Evolutionary conservation across 2,329 filamentous ascomycete species (phyloP).

Genomic region (Penicillium sp.): DNA sequence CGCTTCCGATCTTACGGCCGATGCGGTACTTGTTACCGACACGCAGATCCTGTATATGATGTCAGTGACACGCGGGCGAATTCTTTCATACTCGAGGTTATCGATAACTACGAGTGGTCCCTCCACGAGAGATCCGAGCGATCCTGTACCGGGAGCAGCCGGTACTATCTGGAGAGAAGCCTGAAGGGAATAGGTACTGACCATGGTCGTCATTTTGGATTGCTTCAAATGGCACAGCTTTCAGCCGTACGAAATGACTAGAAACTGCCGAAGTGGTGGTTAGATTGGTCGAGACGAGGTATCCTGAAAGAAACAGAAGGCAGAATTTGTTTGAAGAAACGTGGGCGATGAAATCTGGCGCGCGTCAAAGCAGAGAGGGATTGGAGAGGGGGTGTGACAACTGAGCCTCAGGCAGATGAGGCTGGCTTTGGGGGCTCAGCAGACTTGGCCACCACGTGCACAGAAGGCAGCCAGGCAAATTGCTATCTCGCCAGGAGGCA

Average conservation of each 20-base stretch:
- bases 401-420: constrained; percentile 21
- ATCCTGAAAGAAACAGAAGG: neutral
- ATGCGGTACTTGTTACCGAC: constrained; percentile 99
- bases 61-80: constrained; percentile 14
- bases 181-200: constrained; percentile 21
- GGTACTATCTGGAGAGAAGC: neutral
- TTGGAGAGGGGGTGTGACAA: constrained; percentile 16
- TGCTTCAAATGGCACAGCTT: constrained; percentile 28
- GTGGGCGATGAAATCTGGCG: constrained; percentile 12
- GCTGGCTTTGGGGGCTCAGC: constrained; percentile 9
- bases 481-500: neutral
- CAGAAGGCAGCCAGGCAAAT: constrained; percentile 1
- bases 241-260: constrained; percentile 26
- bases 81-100: neutral
- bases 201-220: constrained; percentile 41
- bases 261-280: constrained; percentile 10
- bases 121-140: neutral
- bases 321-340: neutral
- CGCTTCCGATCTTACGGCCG: constrained; percentile 97
- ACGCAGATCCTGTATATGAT: constrained; percentile 77
- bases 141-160: neutral
- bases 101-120: neutral
- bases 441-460: constrained; percentile 12
- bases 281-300: constrained; percentile 5
- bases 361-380: constrained; percentile 11